phyloP scores from a whole-genome alignment of 495 filamentous ascomycete species.

The Aspergillus sclerotiicarbonarius region DNA sequence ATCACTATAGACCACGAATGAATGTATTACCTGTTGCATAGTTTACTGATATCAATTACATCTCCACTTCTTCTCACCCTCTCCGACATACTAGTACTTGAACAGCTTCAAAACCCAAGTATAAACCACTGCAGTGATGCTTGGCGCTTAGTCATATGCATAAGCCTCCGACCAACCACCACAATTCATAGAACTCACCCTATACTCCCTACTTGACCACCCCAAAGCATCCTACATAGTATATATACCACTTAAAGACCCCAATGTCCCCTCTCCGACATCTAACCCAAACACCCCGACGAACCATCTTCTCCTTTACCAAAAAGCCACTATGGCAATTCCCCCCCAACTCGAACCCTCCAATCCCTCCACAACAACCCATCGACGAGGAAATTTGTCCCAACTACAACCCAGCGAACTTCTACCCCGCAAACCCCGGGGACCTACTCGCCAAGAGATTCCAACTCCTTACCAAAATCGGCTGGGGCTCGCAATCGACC shows the following conservation, averaged over 20 bases:
- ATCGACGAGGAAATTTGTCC: constrained; percentile 25
- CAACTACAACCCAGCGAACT: constrained; percentile 26
- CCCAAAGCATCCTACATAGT: not conserved
- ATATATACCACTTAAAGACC: no score
- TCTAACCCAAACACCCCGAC: not conserved
- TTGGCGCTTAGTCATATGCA: no score
- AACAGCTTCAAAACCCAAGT: no score
- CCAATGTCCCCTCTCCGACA: constrained; percentile 6
- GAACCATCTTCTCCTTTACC: constrained; percentile 1
- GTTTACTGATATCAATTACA: no score
- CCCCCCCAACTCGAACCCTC: not conserved
- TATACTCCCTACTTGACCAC: no score
- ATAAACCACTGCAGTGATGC: no score
- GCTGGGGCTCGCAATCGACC: constrained; percentile 33
- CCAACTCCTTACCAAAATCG: constrained; percentile 35
- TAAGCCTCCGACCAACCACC: no score
- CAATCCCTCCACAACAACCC: constrained; percentile 7
- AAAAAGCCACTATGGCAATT: constrained; percentile 6
- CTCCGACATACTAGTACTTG: no score
- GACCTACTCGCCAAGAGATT: constrained; percentile 30
- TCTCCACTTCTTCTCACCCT: no score
- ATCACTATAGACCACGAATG: no score
- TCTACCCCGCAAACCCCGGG: constrained; percentile 36
- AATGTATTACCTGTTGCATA: no score
- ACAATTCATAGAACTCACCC: no score